phyloP scores from a whole-genome alignment of 495 filamentous ascomycete species.

The Chaetomidium leptoderma region DNA sequence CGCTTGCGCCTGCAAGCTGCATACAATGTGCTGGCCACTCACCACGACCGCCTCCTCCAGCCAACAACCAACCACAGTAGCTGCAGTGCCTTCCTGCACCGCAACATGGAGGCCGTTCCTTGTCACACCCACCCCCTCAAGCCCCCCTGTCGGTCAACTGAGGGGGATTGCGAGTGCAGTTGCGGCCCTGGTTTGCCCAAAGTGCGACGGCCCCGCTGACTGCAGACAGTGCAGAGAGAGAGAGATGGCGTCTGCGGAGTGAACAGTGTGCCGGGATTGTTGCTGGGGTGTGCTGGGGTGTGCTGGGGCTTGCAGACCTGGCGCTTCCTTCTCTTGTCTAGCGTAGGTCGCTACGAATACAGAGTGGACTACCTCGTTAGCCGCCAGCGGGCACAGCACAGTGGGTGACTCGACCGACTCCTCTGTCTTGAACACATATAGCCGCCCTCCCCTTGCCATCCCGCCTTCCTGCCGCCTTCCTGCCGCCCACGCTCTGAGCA shows the following conservation, averaged over 20 bases:
- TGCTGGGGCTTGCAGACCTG: too few species aligned
- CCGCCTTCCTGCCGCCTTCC: constrained; percentile 9
- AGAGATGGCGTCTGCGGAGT: too few species aligned
- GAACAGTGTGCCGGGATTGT: too few species aligned
- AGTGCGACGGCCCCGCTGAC: constrained; percentile 10
- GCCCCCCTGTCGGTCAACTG: neutral
- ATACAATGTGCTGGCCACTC: constrained; percentile 21
- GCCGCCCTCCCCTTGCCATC: constrained; percentile 24
- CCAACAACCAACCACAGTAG: constrained; percentile 17
- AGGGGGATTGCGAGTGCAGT: constrained; percentile 3
- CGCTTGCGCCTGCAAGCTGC: constrained; percentile 36
- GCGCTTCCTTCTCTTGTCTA: neutral
- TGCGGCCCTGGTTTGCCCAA: neutral
- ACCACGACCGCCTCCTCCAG: constrained; percentile 11
- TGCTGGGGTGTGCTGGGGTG: too few species aligned
- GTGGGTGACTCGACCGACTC: constrained; percentile 1
- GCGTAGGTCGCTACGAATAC: too few species aligned
- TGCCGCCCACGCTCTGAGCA: constrained; percentile 23
- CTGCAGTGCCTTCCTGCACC: neutral
- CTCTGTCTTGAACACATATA: constrained; percentile 15
- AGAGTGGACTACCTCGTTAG: too few species aligned
- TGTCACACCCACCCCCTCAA: constrained; percentile 2
- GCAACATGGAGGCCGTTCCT: neutral
- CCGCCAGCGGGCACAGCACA: neutral
- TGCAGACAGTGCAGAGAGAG: too few species aligned